Conservation (phyloP, 495 filamentous ascomycete species). For the Penicillium ucsense region DNA sequence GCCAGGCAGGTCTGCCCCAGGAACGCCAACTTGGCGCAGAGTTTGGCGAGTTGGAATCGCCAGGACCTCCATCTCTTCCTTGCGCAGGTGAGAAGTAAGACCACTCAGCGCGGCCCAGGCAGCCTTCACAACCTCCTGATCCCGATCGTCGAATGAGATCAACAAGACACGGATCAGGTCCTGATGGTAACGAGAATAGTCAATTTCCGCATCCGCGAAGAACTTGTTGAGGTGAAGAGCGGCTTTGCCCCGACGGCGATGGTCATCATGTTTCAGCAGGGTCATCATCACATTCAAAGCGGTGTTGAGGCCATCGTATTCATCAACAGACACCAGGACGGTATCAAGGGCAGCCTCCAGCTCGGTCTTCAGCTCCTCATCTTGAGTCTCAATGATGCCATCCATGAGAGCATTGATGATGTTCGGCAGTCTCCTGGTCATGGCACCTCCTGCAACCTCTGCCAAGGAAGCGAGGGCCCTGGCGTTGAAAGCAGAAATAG, state of each 20-base stretch:
- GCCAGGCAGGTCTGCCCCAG: constrained; percentile 75
- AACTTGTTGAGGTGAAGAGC: constrained; percentile 78
- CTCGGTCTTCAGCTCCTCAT: constrained; percentile 64
- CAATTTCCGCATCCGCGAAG: constrained; percentile 70
- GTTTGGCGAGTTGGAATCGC: constrained; percentile 77
- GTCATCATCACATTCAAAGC: constrained; percentile 86
- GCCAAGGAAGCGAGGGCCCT: constrained; percentile 85
- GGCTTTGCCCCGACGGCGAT: constrained; percentile 67
- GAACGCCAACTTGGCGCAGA: constrained; percentile 75
- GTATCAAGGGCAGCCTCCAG: constrained; percentile 74
- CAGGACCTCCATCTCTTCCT: constrained; percentile 97
- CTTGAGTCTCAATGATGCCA: constrained; percentile 67
- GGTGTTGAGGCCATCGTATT: constrained; percentile 88
- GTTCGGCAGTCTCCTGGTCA: constrained; percentile 78
- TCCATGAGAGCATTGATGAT: constrained; percentile 93
- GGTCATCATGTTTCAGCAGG: constrained; percentile 85
- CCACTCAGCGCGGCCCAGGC: constrained; percentile 85
- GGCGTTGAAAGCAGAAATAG: constrained; percentile 93
- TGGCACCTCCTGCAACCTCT: constrained; percentile 75
- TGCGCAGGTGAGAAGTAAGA: constrained; percentile 79
- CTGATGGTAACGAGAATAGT: constrained; percentile 89
- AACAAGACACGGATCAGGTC: constrained; percentile 84
- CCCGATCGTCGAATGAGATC: constrained; percentile 82
- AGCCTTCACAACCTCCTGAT: constrained; percentile 78
- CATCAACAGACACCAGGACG: constrained; percentile 85